Conservation (phyloP, 2,329 filamentous ascomycete genomes). For the Neonectria faginata region DNA sequence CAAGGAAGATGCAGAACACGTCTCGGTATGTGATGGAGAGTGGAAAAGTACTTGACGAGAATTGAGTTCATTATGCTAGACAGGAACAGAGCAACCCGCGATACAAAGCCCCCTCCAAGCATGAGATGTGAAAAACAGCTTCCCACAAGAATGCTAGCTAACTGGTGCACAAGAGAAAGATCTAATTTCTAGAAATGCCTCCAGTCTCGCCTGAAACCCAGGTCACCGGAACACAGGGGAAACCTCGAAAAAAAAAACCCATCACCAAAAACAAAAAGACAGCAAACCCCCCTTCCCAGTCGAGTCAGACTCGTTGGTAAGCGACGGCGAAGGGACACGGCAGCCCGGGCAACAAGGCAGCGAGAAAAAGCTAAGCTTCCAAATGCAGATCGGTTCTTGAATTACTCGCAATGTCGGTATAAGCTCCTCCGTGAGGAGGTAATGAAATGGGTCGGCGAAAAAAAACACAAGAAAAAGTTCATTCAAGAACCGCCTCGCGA, state of each 20-base stretch:
- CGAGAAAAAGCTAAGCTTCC: slow-evolving; percentile 18
- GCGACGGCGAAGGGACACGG: background rate
- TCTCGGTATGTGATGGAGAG: background rate
- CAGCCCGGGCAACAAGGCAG: background rate
- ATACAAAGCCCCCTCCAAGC: background rate
- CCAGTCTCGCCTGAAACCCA: background rate
- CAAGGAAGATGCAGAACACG: background rate
- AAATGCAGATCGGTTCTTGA: slow-evolving; percentile 43
- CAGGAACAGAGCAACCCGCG: background rate
- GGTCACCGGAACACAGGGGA: background rate
- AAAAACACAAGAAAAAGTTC: slow-evolving; percentile 44
- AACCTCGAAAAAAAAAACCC: background rate
- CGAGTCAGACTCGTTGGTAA: background rate
- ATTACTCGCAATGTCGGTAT: slow-evolving; percentile 47
- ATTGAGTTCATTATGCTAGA: background rate
- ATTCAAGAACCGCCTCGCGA: slow-evolving; percentile 48
- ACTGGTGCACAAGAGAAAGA: background rate
- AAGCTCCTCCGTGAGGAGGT: slow-evolving; percentile 44
- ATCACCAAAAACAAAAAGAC: background rate
- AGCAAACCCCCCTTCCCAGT: background rate
- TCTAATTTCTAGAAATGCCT: background rate
- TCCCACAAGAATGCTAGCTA: background rate
- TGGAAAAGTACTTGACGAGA: background rate
- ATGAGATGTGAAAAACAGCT: background rate
- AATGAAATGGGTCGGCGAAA: slow-evolving; percentile 38